Conservation (phyloP, 1,139 yeast species). For the Lodderomyces oxycetoniae region DNA sequence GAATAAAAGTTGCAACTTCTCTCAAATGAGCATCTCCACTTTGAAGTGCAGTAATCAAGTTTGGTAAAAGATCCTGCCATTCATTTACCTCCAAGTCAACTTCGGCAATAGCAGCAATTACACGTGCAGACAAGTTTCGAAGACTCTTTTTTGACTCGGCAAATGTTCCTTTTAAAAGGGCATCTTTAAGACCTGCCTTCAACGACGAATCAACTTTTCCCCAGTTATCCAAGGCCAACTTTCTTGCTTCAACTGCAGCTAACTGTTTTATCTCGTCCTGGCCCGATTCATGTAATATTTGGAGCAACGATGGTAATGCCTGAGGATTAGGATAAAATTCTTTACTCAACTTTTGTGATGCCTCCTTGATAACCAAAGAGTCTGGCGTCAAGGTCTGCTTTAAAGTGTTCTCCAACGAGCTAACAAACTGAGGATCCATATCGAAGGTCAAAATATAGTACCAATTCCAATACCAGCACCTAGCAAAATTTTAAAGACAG, state of each 20-base stretch:
- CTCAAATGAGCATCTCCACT: conserved; percentile 54
- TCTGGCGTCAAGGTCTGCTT: conserved; percentile 73
- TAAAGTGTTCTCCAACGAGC: conserved; percentile 73
- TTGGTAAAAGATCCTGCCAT: conserved; percentile 79
- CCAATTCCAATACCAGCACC: too few relatives aligned
- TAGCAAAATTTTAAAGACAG: too few relatives aligned
- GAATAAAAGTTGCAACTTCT: conserved; percentile 79
- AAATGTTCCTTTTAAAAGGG: conserved; percentile 68
- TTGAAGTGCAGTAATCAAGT: conserved; percentile 66
- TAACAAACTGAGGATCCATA: conserved; percentile 68
- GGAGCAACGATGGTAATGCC: conserved; percentile 78
- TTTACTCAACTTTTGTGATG: conserved; percentile 68
- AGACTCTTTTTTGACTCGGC: conserved; percentile 53
- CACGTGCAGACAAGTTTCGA: conserved; percentile 87
- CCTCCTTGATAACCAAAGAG: conserved; percentile 73
- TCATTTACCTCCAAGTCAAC: conserved; percentile 58
- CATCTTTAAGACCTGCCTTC: conserved; percentile 58
- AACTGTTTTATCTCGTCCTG: conserved; percentile 68
- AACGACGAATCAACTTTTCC: conserved; percentile 46
- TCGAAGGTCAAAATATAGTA: too few relatives aligned
- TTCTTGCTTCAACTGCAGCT: conserved; percentile 94
- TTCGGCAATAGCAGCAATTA: conserved; percentile 81
- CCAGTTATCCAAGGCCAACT: conserved; percentile 76
- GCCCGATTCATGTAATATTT: conserved; percentile 64
- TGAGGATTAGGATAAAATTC: conserved; percentile 70